Evolutionary conservation across 2,329 filamentous ascomycete species (phyloP), one percentile per base, ranked within the genome.

Genomic region (Geosmithia morbida): DNA sequence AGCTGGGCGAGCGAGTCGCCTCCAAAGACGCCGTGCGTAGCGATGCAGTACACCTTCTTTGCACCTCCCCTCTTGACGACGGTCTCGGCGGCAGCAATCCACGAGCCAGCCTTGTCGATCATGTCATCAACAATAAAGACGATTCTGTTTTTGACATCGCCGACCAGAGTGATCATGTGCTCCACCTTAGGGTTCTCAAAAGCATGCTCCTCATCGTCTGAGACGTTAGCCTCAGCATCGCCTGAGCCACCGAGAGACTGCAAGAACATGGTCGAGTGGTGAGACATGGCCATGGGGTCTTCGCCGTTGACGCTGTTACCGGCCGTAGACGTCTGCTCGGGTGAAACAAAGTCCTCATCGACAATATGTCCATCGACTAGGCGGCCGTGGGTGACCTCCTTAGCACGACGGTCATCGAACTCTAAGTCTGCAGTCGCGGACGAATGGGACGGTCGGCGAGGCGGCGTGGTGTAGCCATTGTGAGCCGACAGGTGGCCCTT

Each of bases 101-200:
- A 98, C 7, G 87, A 95, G 14, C 85, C 87, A 10, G 88, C 82
- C 68, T 95, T 96, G 68, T 98, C 92, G 59, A 98, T 96, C 85
- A 98, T 97, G 62, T 98, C 92, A 62, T 98, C 92, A 45, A 98
- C 85, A 51, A 98, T 88, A 61, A 98, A 84, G 47, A 97, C 92
- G 0, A 87, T 83, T 49, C 87, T 80, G 60, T 87, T 81, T 59
- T 81, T 84, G 50, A 98, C 92, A 57, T 97, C 87, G 51, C 92
- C 92, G 14, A 98, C 92, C n/a, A 98, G 73, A 0, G 92, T 98
- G 56, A 98, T 94, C 70, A 90, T 95, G 59, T 89, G 88, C 67
- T 98, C 92, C 19, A 90, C 72, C 51, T 83, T 81, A 11, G 83
- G 79, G 54, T 90, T 81, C 56, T 83, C 78, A 46, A 90, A 78